Conservation (phyloP, 2,329 filamentous ascomycete genomes). For the Colletotrichum neosansevieriae region DNA sequence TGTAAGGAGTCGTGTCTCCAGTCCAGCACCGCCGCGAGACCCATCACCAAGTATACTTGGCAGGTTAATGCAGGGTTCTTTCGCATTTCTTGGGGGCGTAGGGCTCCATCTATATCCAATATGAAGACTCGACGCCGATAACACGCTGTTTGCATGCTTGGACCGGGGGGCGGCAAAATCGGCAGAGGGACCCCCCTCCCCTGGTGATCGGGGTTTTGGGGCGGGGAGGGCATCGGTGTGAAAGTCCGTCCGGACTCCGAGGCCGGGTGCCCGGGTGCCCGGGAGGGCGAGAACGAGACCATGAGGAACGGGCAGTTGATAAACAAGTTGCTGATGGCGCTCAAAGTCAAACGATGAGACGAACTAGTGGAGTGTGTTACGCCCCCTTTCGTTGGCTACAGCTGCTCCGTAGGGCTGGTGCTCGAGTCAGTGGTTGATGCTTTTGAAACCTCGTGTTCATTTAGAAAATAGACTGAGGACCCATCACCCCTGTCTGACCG, state of each 20-base stretch:
- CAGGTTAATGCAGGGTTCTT: neutral
- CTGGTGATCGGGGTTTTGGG: neutral
- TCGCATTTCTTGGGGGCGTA: neutral
- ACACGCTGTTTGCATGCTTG: neutral
- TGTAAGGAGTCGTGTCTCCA: neutral
- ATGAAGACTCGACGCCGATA: slow-evolving; percentile 1
- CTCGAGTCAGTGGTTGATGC: slow-evolving; percentile 12
- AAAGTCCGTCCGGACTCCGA: no score
- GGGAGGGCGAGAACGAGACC: neutral
- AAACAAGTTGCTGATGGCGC: neutral
- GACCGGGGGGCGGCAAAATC: neutral
- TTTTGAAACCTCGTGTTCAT: slow-evolving; percentile 20
- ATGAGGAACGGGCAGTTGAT: neutral
- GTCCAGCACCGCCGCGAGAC: neutral
- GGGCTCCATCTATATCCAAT: slow-evolving; percentile 6
- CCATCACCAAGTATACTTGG: neutral
- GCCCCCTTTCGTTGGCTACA: neutral
- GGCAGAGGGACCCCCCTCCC: slow-evolving; percentile 2
- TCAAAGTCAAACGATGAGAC: neutral
- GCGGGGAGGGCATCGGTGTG: neutral
- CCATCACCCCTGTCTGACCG: neutral
- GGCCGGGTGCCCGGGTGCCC: neutral
- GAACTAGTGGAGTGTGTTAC: neutral
- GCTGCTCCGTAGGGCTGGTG: slow-evolving; percentile 7
- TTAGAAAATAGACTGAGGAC: neutral